A percentile compares a stretch with the other conserved stretches of the same genome.
Evolutionary conservation across 306 rosid genomes (phyloP).

Genomic region (Carpinus viminea): DNA sequence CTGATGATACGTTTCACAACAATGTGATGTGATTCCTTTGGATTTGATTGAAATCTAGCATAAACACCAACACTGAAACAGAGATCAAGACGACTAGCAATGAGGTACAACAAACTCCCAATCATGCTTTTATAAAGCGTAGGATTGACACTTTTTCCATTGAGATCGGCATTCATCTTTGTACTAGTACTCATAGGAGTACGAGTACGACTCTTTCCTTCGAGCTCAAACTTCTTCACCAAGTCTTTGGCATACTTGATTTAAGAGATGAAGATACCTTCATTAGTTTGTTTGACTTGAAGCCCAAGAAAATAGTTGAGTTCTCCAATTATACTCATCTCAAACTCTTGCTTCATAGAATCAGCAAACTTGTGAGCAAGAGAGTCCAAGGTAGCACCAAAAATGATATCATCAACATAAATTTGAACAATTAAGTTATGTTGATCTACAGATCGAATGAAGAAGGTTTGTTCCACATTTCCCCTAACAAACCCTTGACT

Average conservation of each 20-base stretch:
- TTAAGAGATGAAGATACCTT: background rate
- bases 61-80: background rate
- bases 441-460: too few relatives aligned
- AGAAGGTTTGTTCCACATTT: too few relatives aligned
- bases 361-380: background rate
- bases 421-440: background rate
- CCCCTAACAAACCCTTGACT: too few relatives aligned
- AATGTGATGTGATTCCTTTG: background rate
- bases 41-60: background rate
- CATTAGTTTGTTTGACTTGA: background rate
- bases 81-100: background rate
- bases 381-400: background rate
- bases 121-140: background rate
- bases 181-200: background rate
- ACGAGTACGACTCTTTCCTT: accelerated
- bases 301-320: background rate
- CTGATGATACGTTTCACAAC: too few relatives aligned
- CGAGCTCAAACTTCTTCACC: background rate
- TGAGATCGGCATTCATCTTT: background rate
- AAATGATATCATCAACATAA: background rate
- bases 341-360: background rate
- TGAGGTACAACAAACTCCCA: background rate
- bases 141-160: background rate
- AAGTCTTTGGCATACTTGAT: background rate
- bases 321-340: background rate